Evolutionary conservation across 176 grass and related monocot genomes (phyloP), one percentile per base, ranked within the genome.

Genomic region (Lolium perenne): DNA sequence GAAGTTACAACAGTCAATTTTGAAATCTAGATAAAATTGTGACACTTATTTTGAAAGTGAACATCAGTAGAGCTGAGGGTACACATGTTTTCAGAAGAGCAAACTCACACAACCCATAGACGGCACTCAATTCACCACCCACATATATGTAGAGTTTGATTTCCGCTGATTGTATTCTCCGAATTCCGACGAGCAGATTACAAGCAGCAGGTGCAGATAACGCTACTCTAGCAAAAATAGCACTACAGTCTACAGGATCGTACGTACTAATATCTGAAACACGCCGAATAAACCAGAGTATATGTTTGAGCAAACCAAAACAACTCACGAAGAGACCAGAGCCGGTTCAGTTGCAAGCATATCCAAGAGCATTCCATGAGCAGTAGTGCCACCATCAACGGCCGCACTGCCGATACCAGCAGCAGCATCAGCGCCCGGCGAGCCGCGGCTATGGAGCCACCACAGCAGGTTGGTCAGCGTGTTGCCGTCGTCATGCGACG

Each of bases 391-490:
- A 15, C 62, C 55, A 16, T 87, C 84, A 93, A 79, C 86, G 89
- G 66, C 91, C 85, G 81, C 93, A 95, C 67, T 85, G 91, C 41
- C 89, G 89, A 55, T 83, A 93, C 93, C 93, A 95, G 41, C 91
- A 78, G 50, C 90, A 83, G 3, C 87, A 29, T 29, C 29, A 29
- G 70, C 84, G 87, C 8, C 88, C 57, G 18, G 77, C 20, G 83
- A 68, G 14, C 86, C 86, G 35, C 93, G 94, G 80, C 95, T 98
- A 54, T 98, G 77, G 74, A 95, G 88, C 95, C 95, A 95, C 95
- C 95, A 98, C 50, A 98, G 93, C 57, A 94, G 77, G 89, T 98
- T 98, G 0, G 91, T 85, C 17, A 92, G 93, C 21, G 95, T 91
- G 85, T 98, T 98, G 38, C 95, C 95, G 23, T 98, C 95, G 32